phyloP scores from a whole-genome alignment of 2,329 filamentous ascomycete genomes.

The Scopulariopsis brevicaulis region DNA sequence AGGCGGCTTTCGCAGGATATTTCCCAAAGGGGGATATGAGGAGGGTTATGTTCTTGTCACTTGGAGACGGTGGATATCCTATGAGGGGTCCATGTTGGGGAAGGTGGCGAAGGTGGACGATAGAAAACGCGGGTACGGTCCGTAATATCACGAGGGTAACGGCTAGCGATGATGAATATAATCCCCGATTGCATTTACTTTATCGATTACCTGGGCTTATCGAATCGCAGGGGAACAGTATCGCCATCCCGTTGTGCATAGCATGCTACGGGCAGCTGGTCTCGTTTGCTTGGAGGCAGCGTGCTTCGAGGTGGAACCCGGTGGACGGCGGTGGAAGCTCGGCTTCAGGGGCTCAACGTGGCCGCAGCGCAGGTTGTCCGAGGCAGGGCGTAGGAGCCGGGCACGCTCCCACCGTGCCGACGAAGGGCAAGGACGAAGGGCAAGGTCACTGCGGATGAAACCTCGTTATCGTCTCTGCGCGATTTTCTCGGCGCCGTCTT shows the following conservation, averaged over 20 bases:
- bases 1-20: not conserved
- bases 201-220: not conserved
- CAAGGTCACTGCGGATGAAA: not conserved
- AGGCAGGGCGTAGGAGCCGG: not conserved
- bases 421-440: not conserved
- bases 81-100: not conserved
- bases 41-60: not conserved
- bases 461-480: not conserved
- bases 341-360: not conserved
- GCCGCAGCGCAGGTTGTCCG: not conserved
- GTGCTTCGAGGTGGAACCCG: not conserved
- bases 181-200: not conserved
- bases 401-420: not conserved
- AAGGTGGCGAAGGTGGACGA: not conserved
- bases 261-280: not conserved
- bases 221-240: not conserved
- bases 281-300: not conserved
- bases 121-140: not conserved
- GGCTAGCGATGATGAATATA: not conserved
- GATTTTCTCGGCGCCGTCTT: not conserved
- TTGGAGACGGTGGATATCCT: not conserved
- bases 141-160: not conserved
- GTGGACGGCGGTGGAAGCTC: not conserved
- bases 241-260: too few species aligned
- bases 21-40: not conserved